A percentile compares a stretch with the other conserved stretches of the same genome.
Conservation (phyloP, 2,329 filamentous ascomycete genomes). For the Cytospora piceicola region DNA sequence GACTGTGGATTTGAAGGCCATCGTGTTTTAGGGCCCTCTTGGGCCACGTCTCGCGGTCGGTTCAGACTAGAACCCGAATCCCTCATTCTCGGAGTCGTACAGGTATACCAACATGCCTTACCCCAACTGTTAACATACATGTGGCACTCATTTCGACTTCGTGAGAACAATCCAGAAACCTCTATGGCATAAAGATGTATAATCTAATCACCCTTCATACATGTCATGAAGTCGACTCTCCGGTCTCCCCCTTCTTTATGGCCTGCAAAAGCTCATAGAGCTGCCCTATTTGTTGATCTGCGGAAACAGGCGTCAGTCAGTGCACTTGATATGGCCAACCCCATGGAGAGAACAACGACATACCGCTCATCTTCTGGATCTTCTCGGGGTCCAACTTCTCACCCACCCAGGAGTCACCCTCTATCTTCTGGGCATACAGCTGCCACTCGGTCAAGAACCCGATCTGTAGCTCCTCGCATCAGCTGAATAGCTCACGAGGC, state of each 20-base stretch:
- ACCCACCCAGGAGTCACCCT: conserved; percentile 83
- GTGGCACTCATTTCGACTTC: not conserved
- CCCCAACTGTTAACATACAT: not conserved
- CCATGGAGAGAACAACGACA: conserved; percentile 38
- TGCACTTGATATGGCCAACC: not conserved
- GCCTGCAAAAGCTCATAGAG: conserved; percentile 92
- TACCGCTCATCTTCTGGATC: conserved; percentile 93
- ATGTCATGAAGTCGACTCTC: conserved; percentile 13
- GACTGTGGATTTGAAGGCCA: not conserved
- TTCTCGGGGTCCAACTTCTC: conserved; percentile 83
- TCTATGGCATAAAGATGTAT: not conserved
- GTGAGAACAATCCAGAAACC: not conserved
- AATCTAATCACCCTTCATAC: not conserved
- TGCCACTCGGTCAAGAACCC: conserved; percentile 98
- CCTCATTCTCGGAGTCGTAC: not conserved
- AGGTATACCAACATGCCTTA: too few species aligned
- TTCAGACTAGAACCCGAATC: not conserved
- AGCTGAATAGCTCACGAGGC: not conserved
- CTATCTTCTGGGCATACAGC: conserved; percentile 87
- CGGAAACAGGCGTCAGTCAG: conserved; percentile 18
- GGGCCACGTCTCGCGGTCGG: not conserved
- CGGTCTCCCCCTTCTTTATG: conserved; percentile 52
- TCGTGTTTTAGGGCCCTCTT: not conserved
- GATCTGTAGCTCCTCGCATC: conserved; percentile 59
- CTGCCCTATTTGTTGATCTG: conserved; percentile 91